phyloP scores from a whole-genome alignment of 495 filamentous ascomycete genomes.

The Podospora conica region DNA sequence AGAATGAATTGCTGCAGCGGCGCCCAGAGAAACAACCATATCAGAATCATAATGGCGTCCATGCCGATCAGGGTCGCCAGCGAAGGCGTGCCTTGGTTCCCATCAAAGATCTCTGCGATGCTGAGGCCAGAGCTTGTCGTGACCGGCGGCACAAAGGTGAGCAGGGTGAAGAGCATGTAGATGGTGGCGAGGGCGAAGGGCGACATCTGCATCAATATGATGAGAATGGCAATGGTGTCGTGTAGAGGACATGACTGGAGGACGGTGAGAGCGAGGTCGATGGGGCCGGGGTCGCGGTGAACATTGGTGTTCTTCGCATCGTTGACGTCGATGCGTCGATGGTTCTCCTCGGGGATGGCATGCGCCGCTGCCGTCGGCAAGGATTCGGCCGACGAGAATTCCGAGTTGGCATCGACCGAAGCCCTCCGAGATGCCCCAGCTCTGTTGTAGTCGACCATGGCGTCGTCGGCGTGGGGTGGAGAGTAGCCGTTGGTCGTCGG shows the following conservation, averaged over 20 bases:
- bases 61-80: conserved; percentile 74
- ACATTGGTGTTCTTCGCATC: conserved; percentile 61
- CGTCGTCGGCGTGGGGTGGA: conserved; percentile 31
- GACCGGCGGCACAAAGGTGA: conserved; percentile 85
- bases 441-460: conserved; percentile 35
- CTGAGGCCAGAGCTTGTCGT: conserved; percentile 48
- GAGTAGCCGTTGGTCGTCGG: conserved; percentile 32
- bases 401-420: conserved; percentile 43
- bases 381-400: conserved; percentile 46
- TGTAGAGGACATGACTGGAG: conserved; percentile 83
- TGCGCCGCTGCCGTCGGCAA: conserved; percentile 29
- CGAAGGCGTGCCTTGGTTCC: conserved; percentile 58
- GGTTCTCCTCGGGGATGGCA: conserved; percentile 40
- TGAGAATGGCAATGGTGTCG: conserved; percentile 96
- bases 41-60: conserved; percentile 70
- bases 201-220: conserved; percentile 94
- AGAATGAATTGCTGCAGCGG: conserved; percentile 82
- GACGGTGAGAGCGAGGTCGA: conserved; percentile 76
- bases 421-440: conserved; percentile 35
- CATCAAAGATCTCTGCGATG: conserved; percentile 48
- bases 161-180: conserved; percentile 85
- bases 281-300: conserved; percentile 54
- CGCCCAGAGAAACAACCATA: conserved; percentile 88
- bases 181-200: conserved; percentile 83
- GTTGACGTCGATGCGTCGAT: conserved; percentile 59